Conservation (phyloP, 2,329 filamentous ascomycete genomes). For the Clathrospora elynae region DNA sequence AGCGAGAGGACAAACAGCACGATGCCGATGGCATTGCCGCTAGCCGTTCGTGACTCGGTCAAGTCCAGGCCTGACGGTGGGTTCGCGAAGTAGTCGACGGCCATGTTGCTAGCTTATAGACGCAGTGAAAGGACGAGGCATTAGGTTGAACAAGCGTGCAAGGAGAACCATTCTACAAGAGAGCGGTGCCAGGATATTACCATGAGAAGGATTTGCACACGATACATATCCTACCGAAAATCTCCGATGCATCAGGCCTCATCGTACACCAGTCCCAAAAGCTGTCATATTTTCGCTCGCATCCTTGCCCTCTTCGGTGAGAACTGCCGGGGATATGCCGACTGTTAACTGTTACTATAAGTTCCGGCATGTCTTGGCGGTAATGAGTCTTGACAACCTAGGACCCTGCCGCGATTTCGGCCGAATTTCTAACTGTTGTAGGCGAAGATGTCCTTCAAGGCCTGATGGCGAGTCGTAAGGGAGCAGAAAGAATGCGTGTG, state of each 20-base stretch:
- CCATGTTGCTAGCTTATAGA: conserved; percentile 2
- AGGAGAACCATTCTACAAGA: background rate
- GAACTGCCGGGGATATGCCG: too few species aligned
- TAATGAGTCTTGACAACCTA: background rate
- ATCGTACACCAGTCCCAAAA: too few species aligned
- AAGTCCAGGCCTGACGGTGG: conserved; percentile 25
- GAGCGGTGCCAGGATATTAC: too few species aligned
- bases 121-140: background rate
- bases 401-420: background rate
- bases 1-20: conserved; percentile 27
- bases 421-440: background rate
- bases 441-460: background rate
- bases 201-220: too few species aligned
- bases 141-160: background rate
- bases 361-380: too few species aligned
- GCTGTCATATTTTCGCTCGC: too few species aligned
- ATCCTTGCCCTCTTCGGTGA: too few species aligned
- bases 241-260: too few species aligned
- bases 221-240: too few species aligned
- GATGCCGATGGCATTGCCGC: conserved; percentile 30
- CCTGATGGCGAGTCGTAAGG: background rate
- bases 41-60: conserved; percentile 27
- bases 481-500: background rate
- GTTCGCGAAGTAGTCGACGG: conserved; percentile 19
- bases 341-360: too few species aligned